Conservation (phyloP, 352 stramenopile genomes). For the Sclerospora graminicola region DNA sequence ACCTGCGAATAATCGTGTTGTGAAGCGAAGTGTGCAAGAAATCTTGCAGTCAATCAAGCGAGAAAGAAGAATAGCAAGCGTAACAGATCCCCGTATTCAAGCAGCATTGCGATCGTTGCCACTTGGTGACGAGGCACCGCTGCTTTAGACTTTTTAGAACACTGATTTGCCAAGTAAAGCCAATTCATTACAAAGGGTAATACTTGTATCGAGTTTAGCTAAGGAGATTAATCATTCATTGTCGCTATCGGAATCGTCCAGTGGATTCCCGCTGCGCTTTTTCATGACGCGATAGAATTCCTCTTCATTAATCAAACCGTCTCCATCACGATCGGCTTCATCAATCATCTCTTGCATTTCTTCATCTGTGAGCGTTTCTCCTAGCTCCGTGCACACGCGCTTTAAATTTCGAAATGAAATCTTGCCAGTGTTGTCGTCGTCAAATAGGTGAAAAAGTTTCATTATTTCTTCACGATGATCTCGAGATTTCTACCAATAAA, state of each 20-base stretch:
- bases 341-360: slow-evolving; percentile 94
- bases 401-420: slow-evolving; percentile 95
- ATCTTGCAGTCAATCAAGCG: too few relatives aligned
- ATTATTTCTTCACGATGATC: slow-evolving; percentile 87
- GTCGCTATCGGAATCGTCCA: slow-evolving; percentile 87
- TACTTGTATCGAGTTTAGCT: too few relatives aligned
- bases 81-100: too few relatives aligned
- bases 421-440: slow-evolving; percentile 91
- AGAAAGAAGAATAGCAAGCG: too few relatives aligned
- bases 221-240: too few relatives aligned
- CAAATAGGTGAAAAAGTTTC: slow-evolving; percentile 94
- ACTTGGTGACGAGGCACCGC: too few relatives aligned
- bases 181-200: too few relatives aligned
- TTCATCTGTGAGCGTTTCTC: slow-evolving; percentile 58
- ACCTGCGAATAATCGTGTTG: too few relatives aligned
- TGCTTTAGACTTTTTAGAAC: too few relatives aligned
- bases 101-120: too few relatives aligned
- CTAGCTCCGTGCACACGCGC: slow-evolving; percentile 81
- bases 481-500: slow-evolving; percentile 55
- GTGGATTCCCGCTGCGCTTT: slow-evolving; percentile 88
- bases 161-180: too few relatives aligned
- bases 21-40: too few relatives aligned
- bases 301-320: slow-evolving; percentile 91
- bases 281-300: slow-evolving; percentile 95
- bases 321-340: slow-evolving; percentile 88